Percentiles rank a stretch among this genome's conserved stretches.
Conservation (phyloP, 1,284 basidiomycete genomes). For the Ganoderma resinaceum region DNA sequence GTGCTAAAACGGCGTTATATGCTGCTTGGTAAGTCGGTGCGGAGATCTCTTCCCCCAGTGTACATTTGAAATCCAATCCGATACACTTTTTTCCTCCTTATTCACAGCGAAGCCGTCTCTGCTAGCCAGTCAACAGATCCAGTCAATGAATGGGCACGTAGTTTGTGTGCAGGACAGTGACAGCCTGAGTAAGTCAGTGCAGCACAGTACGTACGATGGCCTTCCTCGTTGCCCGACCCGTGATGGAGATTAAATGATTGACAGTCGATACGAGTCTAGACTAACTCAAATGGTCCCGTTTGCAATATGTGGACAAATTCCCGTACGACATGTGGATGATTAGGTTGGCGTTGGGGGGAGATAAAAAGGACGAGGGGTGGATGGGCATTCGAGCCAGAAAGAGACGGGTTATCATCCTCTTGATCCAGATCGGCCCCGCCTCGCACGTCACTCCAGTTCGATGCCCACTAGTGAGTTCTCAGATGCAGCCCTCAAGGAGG, state of each 20-base stretch:
- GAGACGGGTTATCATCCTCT: too few species aligned
- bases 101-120: too few species aligned
- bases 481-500: slow-evolving; percentile 7
- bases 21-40: too few species aligned
- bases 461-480: slow-evolving; percentile 6
- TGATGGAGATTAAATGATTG: not conserved
- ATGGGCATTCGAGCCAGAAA: not conserved
- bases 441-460: not conserved
- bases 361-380: not conserved
- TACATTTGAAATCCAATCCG: too few species aligned
- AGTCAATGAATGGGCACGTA: too few species aligned
- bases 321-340: not conserved
- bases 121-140: too few species aligned
- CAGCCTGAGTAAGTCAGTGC: not conserved
- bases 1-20: too few species aligned
- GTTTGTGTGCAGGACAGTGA: too few species aligned
- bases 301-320: not conserved
- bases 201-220: not conserved
- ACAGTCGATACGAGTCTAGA: not conserved
- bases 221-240: not conserved
- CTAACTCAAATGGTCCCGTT: not conserved
- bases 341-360: not conserved
- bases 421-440: not conserved
- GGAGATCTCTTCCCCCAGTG: too few species aligned
- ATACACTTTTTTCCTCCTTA: too few species aligned